Percentiles rank a stretch among this genome's conserved stretches.
phyloP scores from a whole-genome alignment of 2,329 filamentous ascomycete genomes.

The Hysterium pulicare region DNA sequence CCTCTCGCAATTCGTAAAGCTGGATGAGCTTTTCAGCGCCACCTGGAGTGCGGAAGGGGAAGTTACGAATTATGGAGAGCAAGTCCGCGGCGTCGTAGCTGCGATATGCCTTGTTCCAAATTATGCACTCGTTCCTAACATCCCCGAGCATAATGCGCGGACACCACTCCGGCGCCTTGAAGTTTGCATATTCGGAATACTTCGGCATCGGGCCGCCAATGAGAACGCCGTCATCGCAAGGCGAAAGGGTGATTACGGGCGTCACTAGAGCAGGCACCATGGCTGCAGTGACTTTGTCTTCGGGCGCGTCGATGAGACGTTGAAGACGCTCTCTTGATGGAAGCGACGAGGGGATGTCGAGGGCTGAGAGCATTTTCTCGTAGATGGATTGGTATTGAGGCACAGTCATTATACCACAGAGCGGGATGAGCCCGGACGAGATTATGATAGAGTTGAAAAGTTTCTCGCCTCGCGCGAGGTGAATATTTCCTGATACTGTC shows the following conservation, averaged over 20 bases:
- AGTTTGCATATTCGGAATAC: constrained; percentile 1
- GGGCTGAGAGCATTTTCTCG: constrained; percentile 1
- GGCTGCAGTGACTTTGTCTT: background rate
- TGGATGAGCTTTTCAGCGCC: constrained; percentile 2
- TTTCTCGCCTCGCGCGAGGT: background rate
- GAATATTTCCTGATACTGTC: background rate
- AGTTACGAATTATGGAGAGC: background rate
- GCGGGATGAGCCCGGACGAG: background rate
- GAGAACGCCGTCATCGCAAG: constrained; percentile 1
- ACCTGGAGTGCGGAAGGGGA: background rate
- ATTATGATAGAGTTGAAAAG: background rate
- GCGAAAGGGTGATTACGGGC: background rate
- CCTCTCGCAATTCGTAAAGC: constrained; percentile 1
- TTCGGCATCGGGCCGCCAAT: background rate
- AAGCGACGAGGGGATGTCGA: background rate
- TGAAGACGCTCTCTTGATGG: background rate
- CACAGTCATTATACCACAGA: background rate
- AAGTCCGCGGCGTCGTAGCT: background rate
- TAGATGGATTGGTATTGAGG: constrained; percentile 1
- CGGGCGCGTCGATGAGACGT: background rate
- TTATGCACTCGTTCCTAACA: constrained; percentile 3
- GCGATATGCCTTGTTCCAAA: constrained; percentile 2
- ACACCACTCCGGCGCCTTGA: background rate
- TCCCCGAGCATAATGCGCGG: constrained; percentile 1
- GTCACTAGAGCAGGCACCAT: background rate